Conservation (phyloP, 495 filamentous ascomycete genomes). For the Podospora sp. region DNA sequence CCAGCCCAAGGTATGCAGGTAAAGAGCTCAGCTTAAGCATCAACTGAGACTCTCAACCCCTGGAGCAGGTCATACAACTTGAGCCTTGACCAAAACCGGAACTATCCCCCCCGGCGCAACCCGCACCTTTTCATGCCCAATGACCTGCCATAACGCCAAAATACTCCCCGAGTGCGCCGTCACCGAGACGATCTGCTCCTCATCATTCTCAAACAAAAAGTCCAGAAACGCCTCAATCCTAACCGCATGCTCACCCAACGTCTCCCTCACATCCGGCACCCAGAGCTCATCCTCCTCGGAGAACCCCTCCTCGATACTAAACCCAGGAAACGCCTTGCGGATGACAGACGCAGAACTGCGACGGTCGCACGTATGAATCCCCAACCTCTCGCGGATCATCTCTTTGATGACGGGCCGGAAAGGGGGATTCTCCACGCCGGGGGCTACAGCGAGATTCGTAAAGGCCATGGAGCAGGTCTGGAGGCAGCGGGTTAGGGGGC, state of each 20-base stretch:
- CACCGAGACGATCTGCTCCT: slow-evolving; percentile 32
- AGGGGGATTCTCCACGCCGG: slow-evolving; percentile 45
- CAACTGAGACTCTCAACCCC: no score
- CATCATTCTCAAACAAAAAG: slow-evolving; percentile 34
- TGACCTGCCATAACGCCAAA: slow-evolving; percentile 27
- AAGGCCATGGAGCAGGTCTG: slow-evolving; percentile 67
- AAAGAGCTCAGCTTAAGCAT: no score
- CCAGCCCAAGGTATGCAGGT: no score
- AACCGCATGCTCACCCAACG: slow-evolving; percentile 29
- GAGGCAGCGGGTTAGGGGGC: slow-evolving; percentile 68
- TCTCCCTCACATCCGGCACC: slow-evolving; percentile 42
- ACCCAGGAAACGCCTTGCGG: slow-evolving; percentile 56
- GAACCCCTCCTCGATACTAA: slow-evolving; percentile 65
- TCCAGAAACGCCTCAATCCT: slow-evolving; percentile 32
- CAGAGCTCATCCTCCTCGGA: slow-evolving; percentile 63
- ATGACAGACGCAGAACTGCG: slow-evolving; percentile 63
- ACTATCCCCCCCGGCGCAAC: slow-evolving; percentile 35
- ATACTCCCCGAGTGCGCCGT: slow-evolving; percentile 40
- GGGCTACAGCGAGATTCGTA: slow-evolving; percentile 38
- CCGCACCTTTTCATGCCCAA: slow-evolving; percentile 28
- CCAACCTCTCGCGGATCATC: slow-evolving; percentile 69
- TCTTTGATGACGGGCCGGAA: slow-evolving; percentile 72
- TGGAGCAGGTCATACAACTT: not conserved
- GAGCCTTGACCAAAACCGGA: slow-evolving; percentile 35
- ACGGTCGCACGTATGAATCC: slow-evolving; percentile 79